Evolutionary conservation across 805 yeast genomes (phyloP), one percentile per base, ranked within the genome.

Genomic region (Brettanomyces anomalus): DNA sequence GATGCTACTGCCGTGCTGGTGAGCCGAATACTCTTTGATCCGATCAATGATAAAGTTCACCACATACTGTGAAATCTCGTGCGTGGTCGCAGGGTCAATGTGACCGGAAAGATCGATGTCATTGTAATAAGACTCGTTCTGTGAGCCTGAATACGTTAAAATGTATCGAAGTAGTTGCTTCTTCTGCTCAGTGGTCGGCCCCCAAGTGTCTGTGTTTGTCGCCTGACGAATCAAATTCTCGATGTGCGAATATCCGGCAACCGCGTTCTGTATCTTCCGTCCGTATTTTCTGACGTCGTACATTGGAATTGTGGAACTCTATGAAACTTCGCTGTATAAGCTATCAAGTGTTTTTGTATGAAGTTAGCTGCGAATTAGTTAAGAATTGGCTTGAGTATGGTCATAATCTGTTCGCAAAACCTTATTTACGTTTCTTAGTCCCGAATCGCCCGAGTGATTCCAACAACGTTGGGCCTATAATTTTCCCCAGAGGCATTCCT

Each of bases 131-230:
- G 16, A 14, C 11, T 15, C 30, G 8, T 24, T 14, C 6, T 20
- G 31, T 14, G 14, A 10, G 11, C 18, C 15, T 2, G 34, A 19
- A 18, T 28, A 10, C 65, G 61, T 34, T 14, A 52, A 40, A 17
- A 55, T 45, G 55, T 55, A 52, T 30, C 40, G 43, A 13, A 50
- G 39, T 2, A 55, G 44, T 42, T 65, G 66, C 32, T 57, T 57
- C 48, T 69, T 52, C 46, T 72, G 72, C 35, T 63, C 60, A 4
- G 70, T 58, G 0, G 75, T 66, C 4, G 77, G 77, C 2, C 77
- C 77, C 77, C 77, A 72, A 5, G 70, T 52, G 49, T 72, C 77
- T 4, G 74, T 72, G 40, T 70, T 72, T 14, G 76, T 71, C 5
- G 74, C 67, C 42, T 67, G 67, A 40, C 74, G 56, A 4, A 71